Base-by-base conservation (phyloP, 306 rosid genomes). In the Trifolium dubium region DNA sequence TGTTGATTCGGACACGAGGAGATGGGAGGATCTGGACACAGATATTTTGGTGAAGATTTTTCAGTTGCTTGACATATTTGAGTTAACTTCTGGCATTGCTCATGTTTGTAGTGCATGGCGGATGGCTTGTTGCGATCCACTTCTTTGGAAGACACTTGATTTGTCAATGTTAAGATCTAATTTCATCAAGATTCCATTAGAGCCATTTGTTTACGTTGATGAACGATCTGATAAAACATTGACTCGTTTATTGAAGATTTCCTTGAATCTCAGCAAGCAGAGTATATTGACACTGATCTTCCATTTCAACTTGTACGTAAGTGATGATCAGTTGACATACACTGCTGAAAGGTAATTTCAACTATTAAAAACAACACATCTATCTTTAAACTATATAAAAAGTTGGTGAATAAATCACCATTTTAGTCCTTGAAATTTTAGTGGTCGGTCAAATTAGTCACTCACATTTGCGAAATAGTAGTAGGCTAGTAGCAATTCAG, bases 331-430 rank as follows among this genome's bases (percentile, higher is more conserved):
- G 84, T 78, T 91, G 80, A 91, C 92, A 9, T 89, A 84, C 55
- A 84, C 89, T n/a, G 97, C 97, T 8, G 95, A 91, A 85, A 87
- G 94, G 97, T 91, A 91, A 82, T 73, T 80, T 59, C 72, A 44
- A 35, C 55, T 54, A 64, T 71, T 15, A 1, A 17, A 60, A 3
- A 3, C 0, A 18, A 6, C 29, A 5, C 49, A 23, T 72, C 3
- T 43, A 18, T 74, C 23, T n/a, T 5, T 37, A 37, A 37, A 37
- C 40, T 37, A 37, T 37, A 37, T 37, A 7, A 37, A 7, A 37
- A 37, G 9, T 37, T 2, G 0, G 40, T 2, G 40, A 37, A 37
- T 37, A 1, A 37, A 6, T 37, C 8, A 2, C 9, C 6, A 37
- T 37, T 7, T 37, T 37, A 37, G 40, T 37, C 40, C 10, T 37